Percentiles rank a stretch among this genome's conserved stretches.
These are phyloP conservation scores for Thermomyces lanuginosus DNA, from an alignment of 2,329 filamentous ascomycete genomes.

Conservation along the genomic window DNA sequence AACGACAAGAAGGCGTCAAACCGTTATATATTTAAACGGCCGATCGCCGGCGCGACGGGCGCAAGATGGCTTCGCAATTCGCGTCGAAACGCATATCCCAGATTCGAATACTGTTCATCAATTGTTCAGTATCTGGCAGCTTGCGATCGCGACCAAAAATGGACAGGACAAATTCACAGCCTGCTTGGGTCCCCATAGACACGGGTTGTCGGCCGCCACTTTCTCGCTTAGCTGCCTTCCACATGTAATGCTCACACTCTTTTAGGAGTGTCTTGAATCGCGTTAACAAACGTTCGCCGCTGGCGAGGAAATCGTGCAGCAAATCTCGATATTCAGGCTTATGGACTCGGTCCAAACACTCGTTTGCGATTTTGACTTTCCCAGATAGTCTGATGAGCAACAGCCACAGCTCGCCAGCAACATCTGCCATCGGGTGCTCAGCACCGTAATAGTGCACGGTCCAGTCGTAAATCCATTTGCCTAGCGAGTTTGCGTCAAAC, in stretches of 20 bases:
- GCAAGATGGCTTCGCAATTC: constrained; percentile 83
- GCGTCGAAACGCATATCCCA: constrained; percentile 92
- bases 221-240: constrained; percentile 65
- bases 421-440: constrained; percentile 67
- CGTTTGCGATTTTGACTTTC: constrained; percentile 83
- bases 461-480: constrained; percentile 99
- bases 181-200: constrained; percentile 78
- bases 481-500: constrained; percentile 91
- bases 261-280: constrained; percentile 78
- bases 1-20: constrained; percentile 6
- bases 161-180: constrained; percentile 87
- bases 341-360: constrained; percentile 56
- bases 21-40: constrained; percentile 9
- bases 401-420: constrained; percentile 90
- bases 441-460: constrained; percentile 80
- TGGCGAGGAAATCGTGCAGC: constrained; percentile 78
- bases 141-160: constrained; percentile 87
- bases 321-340: constrained; percentile 58
- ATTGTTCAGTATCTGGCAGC: constrained; percentile 73
- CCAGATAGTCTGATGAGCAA: constrained; percentile 83
- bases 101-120: constrained; percentile 74
- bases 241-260: constrained; percentile 86
- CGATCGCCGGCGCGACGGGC: constrained; percentile 18
- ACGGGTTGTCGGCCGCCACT: constrained; percentile 45
- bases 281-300: constrained; percentile 70